Base-by-base conservation (phyloP, 176 grass and related monocot genomes). In the Cocos nucifera region DNA sequence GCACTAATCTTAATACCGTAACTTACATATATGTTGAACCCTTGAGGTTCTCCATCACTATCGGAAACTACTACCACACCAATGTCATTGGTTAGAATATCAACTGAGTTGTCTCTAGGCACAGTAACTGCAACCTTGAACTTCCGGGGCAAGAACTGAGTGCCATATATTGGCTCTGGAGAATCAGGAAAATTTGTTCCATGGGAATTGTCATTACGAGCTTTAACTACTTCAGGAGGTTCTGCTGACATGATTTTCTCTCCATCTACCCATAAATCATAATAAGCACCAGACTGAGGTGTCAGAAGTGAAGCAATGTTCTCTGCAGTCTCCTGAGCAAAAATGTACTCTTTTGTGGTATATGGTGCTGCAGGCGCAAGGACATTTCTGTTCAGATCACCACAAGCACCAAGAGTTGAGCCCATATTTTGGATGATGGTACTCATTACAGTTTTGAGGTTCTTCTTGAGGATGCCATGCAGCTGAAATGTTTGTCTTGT, bases 181-280 rank as follows among this genome's bases (percentile, higher is more conserved):
- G 87, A 98, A 69, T 83, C 93, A 69, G 79, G 73, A 62, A 92
- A 92, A 62, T 92, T 98, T 55, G 93, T 98, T 59, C 81, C 87
- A 73, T 83, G 50, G 4, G 93, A 83, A 67, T 98, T 92, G 66
- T 98, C 93, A 77, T 92, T 87, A 56, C 87, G 78, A 25, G 87
- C 87, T 70, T 83, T 60, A 0, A 86, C 86, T 35, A 98, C 93
- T 67, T 98, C 93, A 17, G 84, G 84, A 59, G 84, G 87, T 44
- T 92, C 93, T 54, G 82, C 76, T 25, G 93, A 92, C 88, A 98
- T 98, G 69, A 98, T 81, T 77, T 98, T 92, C 68, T 98, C 93
- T 52, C 93, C 84, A 79, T 98, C 93, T 28, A 98, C 85, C 93
- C 93, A 98, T 49, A 98, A 60, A 71, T 98, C 93, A 83, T 98